Conservation (phyloP, 805 yeast genomes). For the Saccharomycopsis fermentans region DNA sequence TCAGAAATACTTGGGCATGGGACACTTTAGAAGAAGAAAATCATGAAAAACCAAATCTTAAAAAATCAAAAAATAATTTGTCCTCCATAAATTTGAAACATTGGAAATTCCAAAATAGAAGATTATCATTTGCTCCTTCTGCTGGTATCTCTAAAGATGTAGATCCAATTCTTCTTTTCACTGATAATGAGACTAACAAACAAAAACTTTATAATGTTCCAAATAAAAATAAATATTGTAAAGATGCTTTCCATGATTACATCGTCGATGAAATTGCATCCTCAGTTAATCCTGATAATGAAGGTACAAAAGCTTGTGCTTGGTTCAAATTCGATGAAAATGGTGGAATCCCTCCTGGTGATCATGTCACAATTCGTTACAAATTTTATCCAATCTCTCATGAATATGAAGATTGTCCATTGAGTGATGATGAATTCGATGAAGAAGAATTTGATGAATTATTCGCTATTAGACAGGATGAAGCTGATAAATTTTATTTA, state of each 20-base stretch:
- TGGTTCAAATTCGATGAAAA: slow-evolving; percentile 69
- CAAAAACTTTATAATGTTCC: slow-evolving; percentile 53
- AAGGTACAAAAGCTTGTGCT: slow-evolving; percentile 80
- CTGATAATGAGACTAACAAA: slow-evolving; percentile 83
- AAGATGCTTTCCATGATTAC: slow-evolving; percentile 87
- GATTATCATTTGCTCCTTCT: slow-evolving; percentile 70
- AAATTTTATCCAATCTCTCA: slow-evolving; percentile 30
- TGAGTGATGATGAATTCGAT: slow-evolving; percentile 39
- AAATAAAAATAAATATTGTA: slow-evolving; percentile 52
- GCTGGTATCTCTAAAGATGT: slow-evolving; percentile 67
- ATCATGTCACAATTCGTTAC: slow-evolving; percentile 76
- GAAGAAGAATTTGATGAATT: slow-evolving; percentile 64
- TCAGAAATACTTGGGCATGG: slow-evolving; percentile 94
- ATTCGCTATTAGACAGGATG: slow-evolving; percentile 64
- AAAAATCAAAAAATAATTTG: slow-evolving; percentile 30
- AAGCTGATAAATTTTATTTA: slow-evolving; percentile 91
- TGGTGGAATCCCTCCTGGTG: slow-evolving; percentile 78
- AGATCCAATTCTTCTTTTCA: slow-evolving; percentile 68
- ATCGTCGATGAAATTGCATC: slow-evolving; percentile 49
- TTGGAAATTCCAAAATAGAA: slow-evolving; percentile 55
- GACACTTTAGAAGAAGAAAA: slow-evolving; percentile 43
- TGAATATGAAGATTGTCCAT: not conserved
- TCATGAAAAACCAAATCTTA: slow-evolving; percentile 40
- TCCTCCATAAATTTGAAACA: slow-evolving; percentile 52
- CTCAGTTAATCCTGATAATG: slow-evolving; percentile 57